Evolutionary conservation across 1,284 basidiomycete species (phyloP).

Genomic region (Cutaneotrichosporon curvatum): DNA sequence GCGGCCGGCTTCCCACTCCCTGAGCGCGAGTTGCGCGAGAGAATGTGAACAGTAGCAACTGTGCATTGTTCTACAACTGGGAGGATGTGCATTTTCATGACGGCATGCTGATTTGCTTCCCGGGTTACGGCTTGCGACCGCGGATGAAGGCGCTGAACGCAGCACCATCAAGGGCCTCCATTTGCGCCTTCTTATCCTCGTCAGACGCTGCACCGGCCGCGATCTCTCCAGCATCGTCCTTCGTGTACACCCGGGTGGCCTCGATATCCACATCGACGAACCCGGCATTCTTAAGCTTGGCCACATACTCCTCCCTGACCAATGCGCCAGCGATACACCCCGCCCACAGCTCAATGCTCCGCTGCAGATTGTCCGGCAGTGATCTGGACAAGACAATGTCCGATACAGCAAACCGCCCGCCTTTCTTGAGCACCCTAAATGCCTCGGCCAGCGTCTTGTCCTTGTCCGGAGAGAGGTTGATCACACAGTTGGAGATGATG

Average conservation of each 20-base stretch:
- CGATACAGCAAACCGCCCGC: conserved; percentile 81
- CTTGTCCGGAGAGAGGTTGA: conserved; percentile 52
- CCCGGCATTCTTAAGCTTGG: conserved; percentile 11
- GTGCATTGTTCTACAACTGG: too few species aligned
- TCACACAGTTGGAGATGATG: conserved; percentile 54
- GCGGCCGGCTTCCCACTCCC: too few species aligned
- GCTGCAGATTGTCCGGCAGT: conserved; percentile 3
- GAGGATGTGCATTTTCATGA: too few species aligned
- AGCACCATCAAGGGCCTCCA: conserved; percentile 12
- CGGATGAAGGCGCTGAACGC: conserved; percentile 9
- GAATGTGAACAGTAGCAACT: too few species aligned
- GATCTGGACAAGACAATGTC: conserved; percentile 23
- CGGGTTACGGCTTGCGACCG: conserved; percentile 11
- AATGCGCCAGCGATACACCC: conserved; percentile 19
- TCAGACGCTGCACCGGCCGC: conserved; percentile 4
- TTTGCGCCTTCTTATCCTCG: conserved; percentile 4
- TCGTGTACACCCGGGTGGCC: conserved; percentile 14
- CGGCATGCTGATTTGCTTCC: too few species aligned
- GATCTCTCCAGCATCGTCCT: conserved; percentile 15
- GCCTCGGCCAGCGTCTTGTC: conserved; percentile 64
- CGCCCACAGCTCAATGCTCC: conserved; percentile 17
- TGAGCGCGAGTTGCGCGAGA: too few species aligned
- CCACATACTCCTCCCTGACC: conserved; percentile 11
- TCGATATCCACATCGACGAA: conserved; percentile 11
- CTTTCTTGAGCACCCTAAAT: conserved; percentile 91